phyloP scores from a whole-genome alignment of 495 filamentous ascomycete species.

The Hypoxylon intermedium region DNA sequence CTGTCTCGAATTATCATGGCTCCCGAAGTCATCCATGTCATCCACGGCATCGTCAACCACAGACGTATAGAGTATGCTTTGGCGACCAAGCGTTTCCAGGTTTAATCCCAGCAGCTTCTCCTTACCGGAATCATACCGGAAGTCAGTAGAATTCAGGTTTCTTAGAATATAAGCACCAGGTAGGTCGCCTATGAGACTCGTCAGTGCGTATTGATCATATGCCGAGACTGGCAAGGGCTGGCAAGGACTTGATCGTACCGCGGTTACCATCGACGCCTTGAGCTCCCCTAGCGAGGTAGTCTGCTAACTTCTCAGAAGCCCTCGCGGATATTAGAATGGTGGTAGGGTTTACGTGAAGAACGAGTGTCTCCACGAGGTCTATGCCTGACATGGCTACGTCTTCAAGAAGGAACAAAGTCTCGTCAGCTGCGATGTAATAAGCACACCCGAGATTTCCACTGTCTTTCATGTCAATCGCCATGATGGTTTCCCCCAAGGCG shows the following conservation, averaged over 20 bases:
- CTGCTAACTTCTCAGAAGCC: slow-evolving; percentile 66
- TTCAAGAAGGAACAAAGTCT: slow-evolving; percentile 78
- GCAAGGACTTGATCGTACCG: slow-evolving; percentile 42
- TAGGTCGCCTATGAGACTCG: slow-evolving; percentile 37
- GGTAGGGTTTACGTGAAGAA: slow-evolving; percentile 80
- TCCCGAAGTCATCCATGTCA: slow-evolving; percentile 53
- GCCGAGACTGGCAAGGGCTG: not conserved
- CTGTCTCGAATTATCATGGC: slow-evolving; percentile 52
- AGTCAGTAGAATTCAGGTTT: slow-evolving; percentile 76
- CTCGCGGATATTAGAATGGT: slow-evolving; percentile 76
- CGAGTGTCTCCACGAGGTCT: slow-evolving; percentile 77
- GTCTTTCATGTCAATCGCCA: slow-evolving; percentile 80
- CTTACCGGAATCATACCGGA: slow-evolving; percentile 73
- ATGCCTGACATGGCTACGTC: slow-evolving; percentile 75
- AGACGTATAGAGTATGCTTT: slow-evolving; percentile 64
- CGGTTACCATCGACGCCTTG: slow-evolving; percentile 47
- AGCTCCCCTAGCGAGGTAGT: slow-evolving; percentile 52
- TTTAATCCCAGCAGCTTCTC: slow-evolving; percentile 68
- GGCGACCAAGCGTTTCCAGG: slow-evolving; percentile 55
- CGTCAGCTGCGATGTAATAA: slow-evolving; percentile 79
- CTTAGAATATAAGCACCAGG: slow-evolving; percentile 73
- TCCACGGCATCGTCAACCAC: slow-evolving; percentile 54
- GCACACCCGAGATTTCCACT: slow-evolving; percentile 77
- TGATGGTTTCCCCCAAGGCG: slow-evolving; percentile 75
- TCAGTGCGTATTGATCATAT: slow-evolving; percentile 13